These are phyloP conservation scores for Metschnikowia gelsemii DNA, from an alignment of 805 yeast genomes.

Conservation along the genomic window DNA sequence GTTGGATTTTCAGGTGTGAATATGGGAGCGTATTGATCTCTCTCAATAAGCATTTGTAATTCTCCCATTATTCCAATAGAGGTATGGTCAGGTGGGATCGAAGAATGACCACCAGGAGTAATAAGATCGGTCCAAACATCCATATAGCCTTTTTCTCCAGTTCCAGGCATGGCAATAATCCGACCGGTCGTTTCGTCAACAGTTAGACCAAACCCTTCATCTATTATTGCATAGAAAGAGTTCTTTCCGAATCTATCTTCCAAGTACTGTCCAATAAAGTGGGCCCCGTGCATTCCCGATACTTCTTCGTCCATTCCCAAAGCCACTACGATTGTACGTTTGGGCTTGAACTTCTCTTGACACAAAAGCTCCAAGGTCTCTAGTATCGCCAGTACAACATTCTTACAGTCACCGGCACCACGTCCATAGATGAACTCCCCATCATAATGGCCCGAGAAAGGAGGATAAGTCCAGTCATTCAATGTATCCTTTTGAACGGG, in stretches of 20 bases:
- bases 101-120: constrained; percentile 33
- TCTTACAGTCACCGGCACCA: constrained; percentile 23
- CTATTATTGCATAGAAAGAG: constrained; percentile 20
- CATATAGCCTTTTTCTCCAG: constrained; percentile 51
- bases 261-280: constrained; percentile 16
- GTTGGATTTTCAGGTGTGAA: constrained; percentile 28
- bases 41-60: constrained; percentile 22
- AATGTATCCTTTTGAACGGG: constrained; percentile 42
- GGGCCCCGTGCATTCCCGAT: constrained; percentile 20
- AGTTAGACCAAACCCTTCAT: constrained; percentile 30
- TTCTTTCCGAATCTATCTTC: constrained; percentile 19
- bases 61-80: constrained; percentile 30
- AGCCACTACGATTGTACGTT: constrained; percentile 19
- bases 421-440: constrained; percentile 25
- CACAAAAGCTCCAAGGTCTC: constrained; percentile 20
- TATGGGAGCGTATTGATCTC: constrained; percentile 21
- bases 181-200: constrained; percentile 47
- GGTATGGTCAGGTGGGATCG: constrained; percentile 31
- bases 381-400: constrained; percentile 19
- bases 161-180: constrained; percentile 49
- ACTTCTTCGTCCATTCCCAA: constrained; percentile 25
- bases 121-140: constrained; percentile 37
- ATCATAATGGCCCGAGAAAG: constrained; percentile 36
- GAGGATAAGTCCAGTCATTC: constrained; percentile 38
- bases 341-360: constrained; percentile 13